phyloP scores from a whole-genome alignment of 2,329 filamentous ascomycete species.

The Calycina marina region DNA sequence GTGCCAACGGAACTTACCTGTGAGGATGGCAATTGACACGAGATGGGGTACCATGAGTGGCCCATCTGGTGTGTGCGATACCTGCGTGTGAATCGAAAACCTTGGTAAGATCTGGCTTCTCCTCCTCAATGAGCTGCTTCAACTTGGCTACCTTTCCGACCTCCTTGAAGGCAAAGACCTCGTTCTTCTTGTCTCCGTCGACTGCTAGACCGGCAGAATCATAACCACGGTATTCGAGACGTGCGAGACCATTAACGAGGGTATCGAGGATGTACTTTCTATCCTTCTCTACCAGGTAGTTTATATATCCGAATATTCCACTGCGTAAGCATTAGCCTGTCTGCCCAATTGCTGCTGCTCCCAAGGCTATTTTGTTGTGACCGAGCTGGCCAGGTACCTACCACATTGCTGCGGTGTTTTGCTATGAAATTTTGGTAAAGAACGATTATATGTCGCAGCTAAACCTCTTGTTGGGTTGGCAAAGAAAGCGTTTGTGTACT shows the following conservation, averaged over 20 bases:
- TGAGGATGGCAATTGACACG: conserved; percentile 96
- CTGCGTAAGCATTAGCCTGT: too few relatives aligned
- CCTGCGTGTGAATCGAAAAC: conserved; percentile 96
- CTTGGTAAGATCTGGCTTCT: conserved; percentile 75
- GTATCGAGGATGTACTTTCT: conserved; percentile 92
- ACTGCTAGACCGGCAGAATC: conserved; percentile 92
- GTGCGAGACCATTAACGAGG: conserved; percentile 85
- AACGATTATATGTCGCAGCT: too few relatives aligned
- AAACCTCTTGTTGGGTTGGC: too few relatives aligned
- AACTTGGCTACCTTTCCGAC: conserved; percentile 98
- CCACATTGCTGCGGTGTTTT: too few relatives aligned
- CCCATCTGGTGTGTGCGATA: conserved; percentile 98
- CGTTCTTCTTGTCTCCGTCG: conserved; percentile 97
- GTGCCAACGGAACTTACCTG: conserved; percentile 45
- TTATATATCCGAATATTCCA: conserved; percentile 97
- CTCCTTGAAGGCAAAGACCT: conserved; percentile 96
- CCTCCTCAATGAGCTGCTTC: conserved; percentile 77
- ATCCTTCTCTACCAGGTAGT: conserved; percentile 98
- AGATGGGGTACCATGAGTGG: conserved; percentile 89
- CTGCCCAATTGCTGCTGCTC: too few relatives aligned
- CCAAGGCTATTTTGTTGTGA: too few relatives aligned
- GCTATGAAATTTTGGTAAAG: too few relatives aligned
- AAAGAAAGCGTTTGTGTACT: too few relatives aligned
- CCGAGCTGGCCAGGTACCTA: too few relatives aligned
- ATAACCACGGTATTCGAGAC: conserved; percentile 97